A percentile compares a stretch with the other conserved stretches of the same genome.
Evolutionary conservation across 78 protist genomes (phyloP).

Genomic region (Speleostelium caveatum): DNA sequence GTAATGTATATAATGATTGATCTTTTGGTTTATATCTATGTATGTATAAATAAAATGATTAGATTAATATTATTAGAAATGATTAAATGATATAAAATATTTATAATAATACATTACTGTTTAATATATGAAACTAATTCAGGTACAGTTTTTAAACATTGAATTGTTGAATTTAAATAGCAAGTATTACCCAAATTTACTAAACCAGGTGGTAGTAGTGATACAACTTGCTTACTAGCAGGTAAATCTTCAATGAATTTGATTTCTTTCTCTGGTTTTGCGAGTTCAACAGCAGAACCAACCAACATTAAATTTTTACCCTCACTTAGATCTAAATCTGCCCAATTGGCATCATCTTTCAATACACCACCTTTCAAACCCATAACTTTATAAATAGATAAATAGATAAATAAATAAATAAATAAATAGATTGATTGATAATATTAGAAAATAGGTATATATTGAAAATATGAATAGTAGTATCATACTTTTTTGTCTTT

Average conservation of each 20-base stretch:
- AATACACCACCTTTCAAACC: slow-evolving; percentile 82
- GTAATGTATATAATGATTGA: slow-evolving; percentile 7
- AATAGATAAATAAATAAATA: no score
- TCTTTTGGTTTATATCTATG: slow-evolving; percentile 35
- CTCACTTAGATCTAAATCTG: slow-evolving; percentile 50
- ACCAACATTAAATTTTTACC: slow-evolving; percentile 84
- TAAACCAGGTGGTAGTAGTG: slow-evolving; percentile 62
- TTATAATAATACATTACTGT: not conserved
- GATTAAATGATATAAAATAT: not conserved
- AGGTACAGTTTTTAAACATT: slow-evolving; percentile 55
- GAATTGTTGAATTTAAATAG: slow-evolving; percentile 72
- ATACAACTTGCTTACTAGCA: slow-evolving; percentile 1
- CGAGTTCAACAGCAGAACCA: slow-evolving; percentile 80
- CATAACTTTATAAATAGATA: slow-evolving; percentile 53
- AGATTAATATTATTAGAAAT: not conserved
- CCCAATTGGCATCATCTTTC: slow-evolving; percentile 88
- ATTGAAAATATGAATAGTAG: no score
- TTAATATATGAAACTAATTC: slow-evolving; percentile 11
- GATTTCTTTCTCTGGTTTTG: slow-evolving; percentile 27
- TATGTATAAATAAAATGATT: not conserved
- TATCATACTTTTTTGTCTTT: slow-evolving; percentile 88
- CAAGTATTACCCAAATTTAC: slow-evolving; percentile 81
- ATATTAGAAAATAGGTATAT: no score
- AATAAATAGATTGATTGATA: not conserved
- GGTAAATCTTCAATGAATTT: slow-evolving; percentile 83